Evolutionary conservation across 805 yeast species (phyloP), one percentile per base, ranked within the genome.

Genomic region (Wickerhamomyces queroliae): DNA sequence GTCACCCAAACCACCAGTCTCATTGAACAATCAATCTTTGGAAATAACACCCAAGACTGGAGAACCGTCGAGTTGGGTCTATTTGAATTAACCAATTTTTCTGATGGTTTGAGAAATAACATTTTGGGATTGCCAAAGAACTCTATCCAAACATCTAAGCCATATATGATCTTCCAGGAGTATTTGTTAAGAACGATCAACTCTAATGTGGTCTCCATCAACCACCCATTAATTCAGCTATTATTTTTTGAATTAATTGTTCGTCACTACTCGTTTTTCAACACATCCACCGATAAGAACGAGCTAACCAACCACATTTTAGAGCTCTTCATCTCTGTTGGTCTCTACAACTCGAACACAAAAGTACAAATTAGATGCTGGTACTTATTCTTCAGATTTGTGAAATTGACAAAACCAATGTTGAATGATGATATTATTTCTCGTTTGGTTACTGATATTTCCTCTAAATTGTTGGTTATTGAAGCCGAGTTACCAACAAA

Each of bases 281-380:
- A 51, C 49, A 72, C 65, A 52, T 64, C 57, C 43, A 58, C 54
- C 36, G 62, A 66, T 58, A 76, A 74, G 47, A 62, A 67, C 35
- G 76, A 70, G 22, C 65, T 84, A 30, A 66, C 85, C 10, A 58
- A 73, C 44, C 74, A 80, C 43, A 76, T 88, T 16, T 66, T 91
- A 42, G 84, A 85, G 49, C 73, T 85, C 18, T 91, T 93, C 56
- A 77, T 88, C 33, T 78, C 93, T 15, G 72, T 81, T 49, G 98
- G 97, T 13, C 74, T 91, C 45, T 89, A 87, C 59, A 87, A 83
- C 62, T 67, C 71, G 5, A 70, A 74, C 48, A 83, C 74, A 42
- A 83, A 78, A 45, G 96, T 90, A 4, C 79, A 89, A 52, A 70
- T 78, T 40, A 79, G 97, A 58, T 74, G 95, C 31, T 93, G 98